Conservation (phyloP, 257 asterid species). For the Lithospermum erythrorhizon region DNA sequence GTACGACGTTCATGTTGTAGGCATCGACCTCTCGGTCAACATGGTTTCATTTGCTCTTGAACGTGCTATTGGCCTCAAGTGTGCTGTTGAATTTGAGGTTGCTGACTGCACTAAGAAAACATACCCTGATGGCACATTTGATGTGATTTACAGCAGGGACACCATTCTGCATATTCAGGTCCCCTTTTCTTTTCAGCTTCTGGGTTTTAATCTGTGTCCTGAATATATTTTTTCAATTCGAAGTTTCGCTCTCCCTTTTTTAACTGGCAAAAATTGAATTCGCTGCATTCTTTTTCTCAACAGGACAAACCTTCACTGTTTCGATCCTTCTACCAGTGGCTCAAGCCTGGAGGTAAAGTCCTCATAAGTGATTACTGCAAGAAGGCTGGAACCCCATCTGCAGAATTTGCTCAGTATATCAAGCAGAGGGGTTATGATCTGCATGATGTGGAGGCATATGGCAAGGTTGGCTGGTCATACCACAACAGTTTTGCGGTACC, state of each 20-base stretch:
- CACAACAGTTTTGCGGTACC: not conserved
- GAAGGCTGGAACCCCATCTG: constrained; percentile 60
- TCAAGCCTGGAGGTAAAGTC: constrained; percentile 94
- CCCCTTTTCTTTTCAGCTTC: constrained; percentile 9
- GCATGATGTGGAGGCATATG: constrained; percentile 69
- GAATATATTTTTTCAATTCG: no score
- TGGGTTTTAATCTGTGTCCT: constrained; percentile 4
- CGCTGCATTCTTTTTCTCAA: not conserved
- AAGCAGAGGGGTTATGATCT: constrained; percentile 88
- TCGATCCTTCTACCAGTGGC: constrained; percentile 87
- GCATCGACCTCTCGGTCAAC: constrained; percentile 81
- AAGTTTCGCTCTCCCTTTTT: no score
- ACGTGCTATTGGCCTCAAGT: constrained; percentile 75
- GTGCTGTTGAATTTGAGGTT: constrained; percentile 96
- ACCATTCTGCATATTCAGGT: constrained; percentile 94
- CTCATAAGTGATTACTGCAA: constrained; percentile 91
- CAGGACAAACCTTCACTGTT: constrained; percentile 94
- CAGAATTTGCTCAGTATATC: constrained; percentile 61
- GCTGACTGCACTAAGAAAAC: constrained; percentile 91
- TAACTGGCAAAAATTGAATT: not conserved
- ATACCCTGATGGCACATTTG: constrained; percentile 66
- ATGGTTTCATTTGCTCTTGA: constrained; percentile 97
- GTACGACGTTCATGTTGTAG: constrained; percentile 83
- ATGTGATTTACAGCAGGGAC: constrained; percentile 90
- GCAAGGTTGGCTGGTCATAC: constrained; percentile 38